Evolutionary conservation across 2,329 filamentous ascomycete genomes (phyloP).

Genomic region (Zelopaecilomyces penicillatus): DNA sequence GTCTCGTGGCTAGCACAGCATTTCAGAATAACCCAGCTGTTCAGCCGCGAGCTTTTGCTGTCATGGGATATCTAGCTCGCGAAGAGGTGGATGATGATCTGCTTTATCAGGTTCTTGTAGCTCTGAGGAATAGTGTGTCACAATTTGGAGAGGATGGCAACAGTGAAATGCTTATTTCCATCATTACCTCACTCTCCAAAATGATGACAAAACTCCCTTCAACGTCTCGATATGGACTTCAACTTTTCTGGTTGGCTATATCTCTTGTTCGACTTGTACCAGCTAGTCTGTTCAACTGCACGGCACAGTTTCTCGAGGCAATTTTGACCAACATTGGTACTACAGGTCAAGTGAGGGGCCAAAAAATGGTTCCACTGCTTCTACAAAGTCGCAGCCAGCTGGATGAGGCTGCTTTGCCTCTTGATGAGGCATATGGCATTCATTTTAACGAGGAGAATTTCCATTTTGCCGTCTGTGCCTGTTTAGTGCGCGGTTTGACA

Average conservation of each 20-base stretch:
- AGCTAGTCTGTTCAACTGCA: slow-evolving; percentile 54
- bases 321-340: slow-evolving; percentile 57
- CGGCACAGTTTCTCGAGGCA: slow-evolving; percentile 56
- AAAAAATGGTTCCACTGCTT: slow-evolving; percentile 50
- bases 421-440: slow-evolving; percentile 59
- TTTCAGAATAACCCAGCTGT: slow-evolving; percentile 67
- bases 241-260: slow-evolving; percentile 63
- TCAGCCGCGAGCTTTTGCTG: slow-evolving; percentile 59
- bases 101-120: slow-evolving; percentile 62
- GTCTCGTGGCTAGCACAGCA: slow-evolving; percentile 61
- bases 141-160: slow-evolving; percentile 57
- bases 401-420: slow-evolving; percentile 51
- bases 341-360: slow-evolving; percentile 49
- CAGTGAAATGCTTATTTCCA: slow-evolving; percentile 60
- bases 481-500: slow-evolving; percentile 54
- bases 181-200: slow-evolving; percentile 58
- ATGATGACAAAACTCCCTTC: slow-evolving; percentile 63
- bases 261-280: slow-evolving; percentile 58
- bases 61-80: slow-evolving; percentile 63
- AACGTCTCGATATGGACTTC: slow-evolving; percentile 58
- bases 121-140: slow-evolving; percentile 55
- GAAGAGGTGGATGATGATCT: slow-evolving; percentile 66
- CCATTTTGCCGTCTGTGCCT: slow-evolving; percentile 58
- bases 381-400: slow-evolving; percentile 52
- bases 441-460: slow-evolving; percentile 57